phyloP scores from a whole-genome alignment of 1,284 basidiomycete species.

The Ceratobasidium papillatum region DNA sequence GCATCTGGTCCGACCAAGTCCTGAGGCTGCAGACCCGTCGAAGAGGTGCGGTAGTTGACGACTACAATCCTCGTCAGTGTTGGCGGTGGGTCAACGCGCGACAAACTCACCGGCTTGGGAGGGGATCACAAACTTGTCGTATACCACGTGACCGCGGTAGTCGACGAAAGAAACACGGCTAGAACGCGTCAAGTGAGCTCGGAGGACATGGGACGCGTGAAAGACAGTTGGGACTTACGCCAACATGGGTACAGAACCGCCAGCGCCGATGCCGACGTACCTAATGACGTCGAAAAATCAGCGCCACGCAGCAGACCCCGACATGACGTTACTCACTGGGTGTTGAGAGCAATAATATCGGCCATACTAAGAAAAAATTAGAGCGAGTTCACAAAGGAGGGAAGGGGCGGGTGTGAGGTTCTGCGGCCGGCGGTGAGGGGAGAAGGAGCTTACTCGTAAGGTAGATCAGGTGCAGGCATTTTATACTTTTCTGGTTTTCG shows the following conservation, averaged over 20 bases:
- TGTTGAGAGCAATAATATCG: slow-evolving; percentile 39
- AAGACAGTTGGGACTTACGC: slow-evolving; percentile 40
- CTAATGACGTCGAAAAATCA: slow-evolving; percentile 14
- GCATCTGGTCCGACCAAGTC: slow-evolving; percentile 50
- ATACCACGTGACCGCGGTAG: slow-evolving; percentile 60
- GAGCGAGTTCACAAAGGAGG: background rate
- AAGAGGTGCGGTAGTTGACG: slow-evolving; percentile 74
- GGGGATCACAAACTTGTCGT: slow-evolving; percentile 65
- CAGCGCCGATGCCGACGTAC: slow-evolving; percentile 43
- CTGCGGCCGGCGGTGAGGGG: slow-evolving; percentile 25
- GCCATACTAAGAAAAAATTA: slow-evolving; percentile 25
- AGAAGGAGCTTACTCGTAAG: slow-evolving; percentile 38
- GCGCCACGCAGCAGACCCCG: slow-evolving; percentile 26
- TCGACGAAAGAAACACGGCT: slow-evolving; percentile 55
- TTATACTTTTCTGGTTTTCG: slow-evolving; percentile 34
- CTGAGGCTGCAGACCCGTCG: slow-evolving; percentile 65
- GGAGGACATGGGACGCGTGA: background rate
- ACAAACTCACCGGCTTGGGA: slow-evolving; percentile 55
- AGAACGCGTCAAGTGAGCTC: slow-evolving; percentile 15
- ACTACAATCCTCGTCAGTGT: slow-evolving; percentile 54
- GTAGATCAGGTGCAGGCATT: slow-evolving; percentile 37
- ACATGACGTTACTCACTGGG: slow-evolving; percentile 40
- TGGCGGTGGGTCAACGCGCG: slow-evolving; percentile 21
- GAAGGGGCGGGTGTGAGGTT: slow-evolving; percentile 1
- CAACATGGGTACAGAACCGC: slow-evolving; percentile 45